Evolutionary conservation across 2,329 filamentous ascomycete genomes (phyloP).

Genomic region (Cadophora luteo-olivacea): DNA sequence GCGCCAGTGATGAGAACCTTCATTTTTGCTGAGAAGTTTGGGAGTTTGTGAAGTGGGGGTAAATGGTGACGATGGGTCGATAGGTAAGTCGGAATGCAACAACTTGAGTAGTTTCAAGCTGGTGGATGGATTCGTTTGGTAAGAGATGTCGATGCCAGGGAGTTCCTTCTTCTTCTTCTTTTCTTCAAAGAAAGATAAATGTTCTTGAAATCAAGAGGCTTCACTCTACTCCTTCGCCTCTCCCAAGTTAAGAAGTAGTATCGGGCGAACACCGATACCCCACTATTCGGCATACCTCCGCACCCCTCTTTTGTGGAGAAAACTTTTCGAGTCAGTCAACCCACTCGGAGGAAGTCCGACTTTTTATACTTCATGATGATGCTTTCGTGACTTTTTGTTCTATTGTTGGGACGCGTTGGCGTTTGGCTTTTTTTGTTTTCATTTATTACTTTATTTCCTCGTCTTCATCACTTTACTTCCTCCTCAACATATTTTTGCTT

Average conservation of each 20-base stretch:
- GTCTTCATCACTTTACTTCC: neutral
- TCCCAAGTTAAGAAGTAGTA: neutral
- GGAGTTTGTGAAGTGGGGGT: neutral
- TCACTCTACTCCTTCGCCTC: neutral
- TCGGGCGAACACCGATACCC: neutral
- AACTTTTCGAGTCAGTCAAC: neutral
- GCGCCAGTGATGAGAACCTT: constrained; percentile 67
- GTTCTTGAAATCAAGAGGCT: neutral
- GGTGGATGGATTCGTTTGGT: no score
- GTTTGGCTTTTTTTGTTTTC: neutral
- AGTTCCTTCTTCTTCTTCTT: no score
- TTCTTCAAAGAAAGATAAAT: no score
- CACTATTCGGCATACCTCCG: neutral
- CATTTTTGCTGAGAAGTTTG: neutral
- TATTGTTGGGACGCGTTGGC: neutral
- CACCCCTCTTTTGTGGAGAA: constrained; percentile 15
- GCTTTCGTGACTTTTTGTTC: neutral
- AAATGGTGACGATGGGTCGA: neutral
- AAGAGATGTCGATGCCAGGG: no score
- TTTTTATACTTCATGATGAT: neutral
- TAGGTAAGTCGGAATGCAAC: no score
- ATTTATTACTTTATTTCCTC: neutral
- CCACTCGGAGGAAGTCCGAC: constrained; percentile 11
- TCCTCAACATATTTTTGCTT: neutral
- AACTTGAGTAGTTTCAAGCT: no score